phyloP scores from a whole-genome alignment of 306 rosid species.

The Cucumis melo region DNA sequence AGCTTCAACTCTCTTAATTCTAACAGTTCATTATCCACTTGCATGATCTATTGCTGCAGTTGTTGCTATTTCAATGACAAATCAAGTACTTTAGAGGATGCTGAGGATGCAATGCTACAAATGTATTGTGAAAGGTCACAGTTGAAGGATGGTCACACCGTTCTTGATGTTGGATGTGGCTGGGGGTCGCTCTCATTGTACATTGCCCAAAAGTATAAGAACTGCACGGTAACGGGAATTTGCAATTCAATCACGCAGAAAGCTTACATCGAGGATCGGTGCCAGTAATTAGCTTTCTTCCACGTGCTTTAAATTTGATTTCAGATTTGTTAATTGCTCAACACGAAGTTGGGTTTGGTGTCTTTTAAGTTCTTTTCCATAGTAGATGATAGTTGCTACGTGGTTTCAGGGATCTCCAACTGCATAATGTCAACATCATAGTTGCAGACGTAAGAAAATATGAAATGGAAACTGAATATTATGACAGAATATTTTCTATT shows the following conservation, averaged over 20 bases:
- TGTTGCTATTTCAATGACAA: conserved; percentile 61
- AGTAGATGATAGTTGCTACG: background rate
- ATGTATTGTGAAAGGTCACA: conserved; percentile 58
- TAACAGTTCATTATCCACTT: background rate
- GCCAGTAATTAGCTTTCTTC: conserved; percentile 22
- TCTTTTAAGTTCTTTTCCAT: background rate
- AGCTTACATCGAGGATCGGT: conserved; percentile 46
- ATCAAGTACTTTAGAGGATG: conserved; percentile 57
- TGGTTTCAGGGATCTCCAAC: conserved; percentile 36
- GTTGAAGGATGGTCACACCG: conserved; percentile 51
- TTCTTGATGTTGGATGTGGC: conserved; percentile 88
- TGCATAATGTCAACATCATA: conserved; percentile 57
- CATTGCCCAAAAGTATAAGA: conserved; percentile 57
- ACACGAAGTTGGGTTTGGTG: background rate
- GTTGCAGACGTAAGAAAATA: conserved; percentile 65
- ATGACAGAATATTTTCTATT: conserved; percentile 69
- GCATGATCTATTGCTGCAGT: conserved; percentile 29
- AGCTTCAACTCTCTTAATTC: background rate
- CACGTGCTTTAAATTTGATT: background rate
- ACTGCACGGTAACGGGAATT: conserved; percentile 69
- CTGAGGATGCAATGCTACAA: conserved; percentile 74
- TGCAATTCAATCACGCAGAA: conserved; percentile 83
- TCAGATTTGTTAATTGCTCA: background rate
- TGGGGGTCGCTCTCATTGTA: conserved; percentile 80
- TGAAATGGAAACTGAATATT: conserved; percentile 72